Conservation (phyloP, 1,284 basidiomycete genomes). For the Cystobasidiaceae sp. region DNA sequence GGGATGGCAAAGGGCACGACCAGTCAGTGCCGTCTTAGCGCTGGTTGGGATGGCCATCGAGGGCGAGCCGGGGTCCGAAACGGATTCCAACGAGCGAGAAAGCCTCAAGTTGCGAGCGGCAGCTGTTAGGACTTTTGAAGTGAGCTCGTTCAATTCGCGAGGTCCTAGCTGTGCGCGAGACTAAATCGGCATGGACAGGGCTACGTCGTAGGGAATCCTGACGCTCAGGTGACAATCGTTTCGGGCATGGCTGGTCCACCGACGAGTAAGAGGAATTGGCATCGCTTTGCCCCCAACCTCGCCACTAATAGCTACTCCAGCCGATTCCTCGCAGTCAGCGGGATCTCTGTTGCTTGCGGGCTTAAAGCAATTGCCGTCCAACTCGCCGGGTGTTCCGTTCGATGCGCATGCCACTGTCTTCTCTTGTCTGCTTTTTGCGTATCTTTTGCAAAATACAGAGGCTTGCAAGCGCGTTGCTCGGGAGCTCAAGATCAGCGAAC, state of each 20-base stretch:
- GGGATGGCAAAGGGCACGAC: slow-evolving; percentile 36
- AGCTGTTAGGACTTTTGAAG: slow-evolving; percentile 50
- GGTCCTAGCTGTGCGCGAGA: neutral
- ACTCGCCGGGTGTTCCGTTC: slow-evolving; percentile 46
- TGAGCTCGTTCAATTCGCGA: neutral
- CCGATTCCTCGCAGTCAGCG: slow-evolving; percentile 46
- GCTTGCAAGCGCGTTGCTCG: slow-evolving; percentile 54
- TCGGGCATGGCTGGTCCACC: slow-evolving; percentile 51
- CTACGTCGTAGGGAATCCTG: slow-evolving; percentile 47
- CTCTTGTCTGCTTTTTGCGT: slow-evolving; percentile 52
- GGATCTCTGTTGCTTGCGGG: slow-evolving; percentile 53
- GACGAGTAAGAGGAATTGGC: slow-evolving; percentile 1
- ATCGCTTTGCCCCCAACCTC: neutral
- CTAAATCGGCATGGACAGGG: slow-evolving; percentile 30
- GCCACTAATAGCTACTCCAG: neutral
- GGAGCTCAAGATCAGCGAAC: slow-evolving; percentile 47
- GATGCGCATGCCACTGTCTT: slow-evolving; percentile 55
- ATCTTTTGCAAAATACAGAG: slow-evolving; percentile 54
- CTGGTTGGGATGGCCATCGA: slow-evolving; percentile 46
- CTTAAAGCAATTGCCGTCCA: slow-evolving; percentile 49
- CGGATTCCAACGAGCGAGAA: slow-evolving; percentile 42
- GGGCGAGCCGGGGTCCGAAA: slow-evolving; percentile 44
- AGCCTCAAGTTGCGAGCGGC: slow-evolving; percentile 48
- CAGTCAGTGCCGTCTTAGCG: slow-evolving; percentile 49
- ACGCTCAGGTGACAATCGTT: slow-evolving; percentile 49